These are phyloP conservation scores for Candida rishiriensis DNA, from an alignment of 805 yeast species.

Conservation along the genomic window DNA sequence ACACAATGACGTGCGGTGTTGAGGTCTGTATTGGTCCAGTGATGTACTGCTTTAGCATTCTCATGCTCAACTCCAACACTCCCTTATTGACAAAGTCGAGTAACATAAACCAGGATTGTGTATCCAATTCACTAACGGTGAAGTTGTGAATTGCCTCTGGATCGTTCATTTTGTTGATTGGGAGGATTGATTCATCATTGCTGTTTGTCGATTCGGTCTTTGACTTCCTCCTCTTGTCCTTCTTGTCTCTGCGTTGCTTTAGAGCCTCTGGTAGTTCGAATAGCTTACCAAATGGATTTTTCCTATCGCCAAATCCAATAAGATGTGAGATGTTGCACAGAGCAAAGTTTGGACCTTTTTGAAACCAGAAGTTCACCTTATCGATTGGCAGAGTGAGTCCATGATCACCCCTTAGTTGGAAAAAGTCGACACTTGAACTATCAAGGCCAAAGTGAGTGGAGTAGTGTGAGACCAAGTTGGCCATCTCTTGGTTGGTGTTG, in stretches of 20 bases:
- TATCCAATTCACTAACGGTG: slow-evolving; percentile 27
- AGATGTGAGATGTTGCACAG: slow-evolving; percentile 70
- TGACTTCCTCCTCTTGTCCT: slow-evolving; percentile 55
- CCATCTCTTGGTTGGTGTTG: slow-evolving; percentile 48
- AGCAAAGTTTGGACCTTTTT: slow-evolving; percentile 72
- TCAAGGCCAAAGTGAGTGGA: slow-evolving; percentile 67
- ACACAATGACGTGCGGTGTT: slow-evolving; percentile 69
- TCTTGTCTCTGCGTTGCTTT: slow-evolving; percentile 66
- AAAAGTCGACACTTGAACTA: slow-evolving; percentile 58
- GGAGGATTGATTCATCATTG: slow-evolving; percentile 6
- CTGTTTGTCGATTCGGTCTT: slow-evolving; percentile 11
- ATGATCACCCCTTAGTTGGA: slow-evolving; percentile 41
- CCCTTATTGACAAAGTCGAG: slow-evolving; percentile 55
- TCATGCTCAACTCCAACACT: slow-evolving; percentile 62
- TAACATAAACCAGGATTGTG: slow-evolving; percentile 52
- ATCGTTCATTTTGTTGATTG: slow-evolving; percentile 9
- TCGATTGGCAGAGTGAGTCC: slow-evolving; percentile 35
- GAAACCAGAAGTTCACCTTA: slow-evolving; percentile 66
- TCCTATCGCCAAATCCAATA: slow-evolving; percentile 72
- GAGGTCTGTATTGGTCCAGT: slow-evolving; percentile 69
- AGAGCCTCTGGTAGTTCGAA: slow-evolving; percentile 70
- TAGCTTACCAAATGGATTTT: slow-evolving; percentile 70
- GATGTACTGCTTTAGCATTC: slow-evolving; percentile 61
- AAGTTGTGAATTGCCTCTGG: slow-evolving; percentile 21
- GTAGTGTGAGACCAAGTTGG: slow-evolving; percentile 58